These are phyloP conservation scores for Phaseolus lunatus DNA, from an alignment of 306 rosid genomes.

Conservation along the genomic window DNA sequence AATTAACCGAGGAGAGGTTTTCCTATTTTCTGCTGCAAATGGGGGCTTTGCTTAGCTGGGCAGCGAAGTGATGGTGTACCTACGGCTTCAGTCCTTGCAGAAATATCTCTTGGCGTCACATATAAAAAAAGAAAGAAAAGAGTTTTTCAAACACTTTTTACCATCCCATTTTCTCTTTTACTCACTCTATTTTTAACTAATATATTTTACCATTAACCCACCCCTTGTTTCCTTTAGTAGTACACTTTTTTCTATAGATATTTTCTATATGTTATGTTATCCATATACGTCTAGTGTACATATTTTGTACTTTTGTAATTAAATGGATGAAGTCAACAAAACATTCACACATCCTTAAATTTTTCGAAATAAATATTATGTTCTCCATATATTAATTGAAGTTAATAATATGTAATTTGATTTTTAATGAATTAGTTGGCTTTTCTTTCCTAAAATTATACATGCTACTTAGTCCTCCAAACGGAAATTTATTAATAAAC, in stretches of 20 bases:
- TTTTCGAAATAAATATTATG: not conserved
- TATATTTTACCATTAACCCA: not conserved
- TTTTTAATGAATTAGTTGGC: not conserved
- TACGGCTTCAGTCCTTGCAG: not conserved
- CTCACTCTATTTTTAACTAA: not conserved
- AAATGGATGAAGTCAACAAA: not conserved
- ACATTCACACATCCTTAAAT: not conserved
- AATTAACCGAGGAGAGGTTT: not conserved
- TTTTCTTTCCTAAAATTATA: not conserved
- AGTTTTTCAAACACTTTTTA: not conserved
- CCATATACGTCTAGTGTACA: not conserved
- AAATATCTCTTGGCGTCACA: not conserved
- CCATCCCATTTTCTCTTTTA: not conserved
- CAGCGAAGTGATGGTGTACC: not conserved
- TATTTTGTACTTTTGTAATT: not conserved
- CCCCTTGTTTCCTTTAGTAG: not conserved
- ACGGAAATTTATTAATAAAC: not conserved
- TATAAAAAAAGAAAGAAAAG: not conserved
- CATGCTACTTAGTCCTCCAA: not conserved
- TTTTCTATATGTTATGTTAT: not conserved
- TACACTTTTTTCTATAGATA: not conserved
- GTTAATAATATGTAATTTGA: not conserved
- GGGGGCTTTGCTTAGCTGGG: not conserved
- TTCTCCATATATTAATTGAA: not conserved
- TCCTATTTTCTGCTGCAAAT: not conserved